Conservation (phyloP, 208 protist species). For the Lotmaria passim region DNA sequence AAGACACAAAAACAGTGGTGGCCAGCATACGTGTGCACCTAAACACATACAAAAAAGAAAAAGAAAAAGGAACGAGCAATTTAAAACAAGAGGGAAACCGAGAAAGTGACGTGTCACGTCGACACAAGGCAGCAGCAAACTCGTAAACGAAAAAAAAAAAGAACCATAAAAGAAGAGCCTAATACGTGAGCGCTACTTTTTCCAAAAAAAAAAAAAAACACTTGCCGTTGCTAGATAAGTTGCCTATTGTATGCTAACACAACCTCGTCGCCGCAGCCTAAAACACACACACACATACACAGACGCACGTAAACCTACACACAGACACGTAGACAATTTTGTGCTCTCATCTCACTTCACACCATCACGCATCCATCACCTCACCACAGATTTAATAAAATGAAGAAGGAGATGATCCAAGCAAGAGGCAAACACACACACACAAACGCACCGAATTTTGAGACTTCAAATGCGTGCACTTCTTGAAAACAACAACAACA, state of each 20-base stretch:
- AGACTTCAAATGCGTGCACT: too few relatives aligned
- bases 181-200: neutral
- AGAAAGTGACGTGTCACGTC: neutral
- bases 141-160: constrained; percentile 8
- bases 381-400: too few relatives aligned
- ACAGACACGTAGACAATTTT: neutral
- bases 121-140: constrained; percentile 14
- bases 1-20: neutral
- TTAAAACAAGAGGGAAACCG: neutral
- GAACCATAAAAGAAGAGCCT: constrained; percentile 1
- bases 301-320: neutral
- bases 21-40: neutral
- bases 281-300: neutral
- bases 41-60: constrained; percentile 3
- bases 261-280: too few relatives aligned
- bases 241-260: constrained; percentile 24
- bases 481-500: constrained; percentile 5
- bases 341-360: neutral
- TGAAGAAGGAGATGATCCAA: too few relatives aligned
- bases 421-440: too few relatives aligned
- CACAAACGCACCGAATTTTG: too few relatives aligned
- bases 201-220: neutral
- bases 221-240: constrained; percentile 11
- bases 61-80: constrained; percentile 2
- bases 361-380: neutral